Evolutionary conservation across 2,329 filamentous ascomycete species (phyloP), one percentile per base, ranked within the genome.

Genomic region (Sarocladium strictum): DNA sequence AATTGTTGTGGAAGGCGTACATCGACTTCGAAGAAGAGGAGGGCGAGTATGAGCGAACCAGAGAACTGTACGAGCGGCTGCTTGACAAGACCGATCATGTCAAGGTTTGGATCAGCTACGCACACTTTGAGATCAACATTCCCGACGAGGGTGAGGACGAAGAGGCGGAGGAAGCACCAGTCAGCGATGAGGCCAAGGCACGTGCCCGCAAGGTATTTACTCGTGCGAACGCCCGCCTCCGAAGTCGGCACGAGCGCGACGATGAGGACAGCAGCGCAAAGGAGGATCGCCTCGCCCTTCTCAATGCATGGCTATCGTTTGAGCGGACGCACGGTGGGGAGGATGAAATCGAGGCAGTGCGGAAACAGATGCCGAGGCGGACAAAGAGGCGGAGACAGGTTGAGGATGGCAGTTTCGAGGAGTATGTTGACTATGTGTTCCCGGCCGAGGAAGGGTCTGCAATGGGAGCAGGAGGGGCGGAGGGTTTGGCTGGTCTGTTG

Each of bases 21-120:
- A 97, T 99, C 63, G 94, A 99, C 70, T 97, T 97, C 65, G 94
- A 99, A 72, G 93, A 97, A 67, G 90, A 96, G 63, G 90, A 96
- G 69, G 89, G 86, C 64, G 90, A 97, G 69, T 97, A 93, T 69
- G 90, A 91, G 53, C 79, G 85, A 50, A 90, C 91, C 3, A 81
- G 94, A 50, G 75, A 76, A 3, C 76, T 99, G 43, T 99, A 97
- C 72, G 93, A 97, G 74, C 84, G 93, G 7, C 79, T 99, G 12
- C 80, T 99, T 41, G 79, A 90, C 64, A 97, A 95, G 83, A 96
- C 94, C n/a, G 87, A 94, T 65, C 94, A 99, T 67, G 91, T 97
- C 77, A 99, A 97, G 77, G 94, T 99, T 57, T 99, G 94, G 94
- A 96, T 94, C 70, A 93, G 89, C 69, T 99, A 93, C 72, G 94